Conservation (phyloP, 2,329 filamentous ascomycete genomes). For the Penicillium italicum region DNA sequence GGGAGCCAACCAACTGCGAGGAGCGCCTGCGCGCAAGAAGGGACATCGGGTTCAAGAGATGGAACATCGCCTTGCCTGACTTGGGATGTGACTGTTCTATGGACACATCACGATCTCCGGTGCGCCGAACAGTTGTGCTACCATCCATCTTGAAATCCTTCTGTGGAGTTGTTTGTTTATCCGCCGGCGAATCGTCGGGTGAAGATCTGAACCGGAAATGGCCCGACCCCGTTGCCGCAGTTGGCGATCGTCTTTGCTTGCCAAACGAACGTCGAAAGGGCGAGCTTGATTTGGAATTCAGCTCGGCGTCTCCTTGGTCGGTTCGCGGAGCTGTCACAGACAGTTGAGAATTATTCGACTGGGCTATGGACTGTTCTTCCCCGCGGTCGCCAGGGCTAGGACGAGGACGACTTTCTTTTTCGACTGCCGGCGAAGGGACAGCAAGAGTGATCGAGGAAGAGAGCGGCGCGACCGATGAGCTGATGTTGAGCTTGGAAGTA, state of each 20-base stretch:
- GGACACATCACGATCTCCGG: conserved; percentile 28
- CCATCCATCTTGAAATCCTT: conserved; percentile 29
- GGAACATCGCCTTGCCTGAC: conserved; percentile 50
- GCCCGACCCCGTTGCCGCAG: conserved; percentile 22
- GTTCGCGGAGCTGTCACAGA: conserved; percentile 20
- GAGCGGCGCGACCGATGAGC: conserved; percentile 24
- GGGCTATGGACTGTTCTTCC: conserved; percentile 22
- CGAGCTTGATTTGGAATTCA: conserved; percentile 31
- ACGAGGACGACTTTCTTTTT: conserved; percentile 28
- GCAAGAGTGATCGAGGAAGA: conserved; percentile 30
- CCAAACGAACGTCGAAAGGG: conserved; percentile 38
- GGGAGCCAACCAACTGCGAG: conserved; percentile 47
- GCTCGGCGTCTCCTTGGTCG: conserved; percentile 28
- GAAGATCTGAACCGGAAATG: conserved; percentile 30
- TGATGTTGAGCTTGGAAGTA: conserved; percentile 23
- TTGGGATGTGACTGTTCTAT: conserved; percentile 31
- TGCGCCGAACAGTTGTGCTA: conserved; percentile 19
- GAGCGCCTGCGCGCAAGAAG: conserved; percentile 57
- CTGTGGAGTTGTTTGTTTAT: conserved; percentile 22
- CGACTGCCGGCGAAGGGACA: conserved; percentile 25
- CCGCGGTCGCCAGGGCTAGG: conserved; percentile 33
- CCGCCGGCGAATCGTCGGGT: conserved; percentile 25
- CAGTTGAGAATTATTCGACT: conserved; percentile 28
- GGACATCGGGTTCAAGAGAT: conserved; percentile 60
- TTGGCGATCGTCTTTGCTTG: conserved; percentile 33